phyloP scores from a whole-genome alignment of 495 filamentous ascomycete genomes.

The Astrothelium macrocarpum region DNA sequence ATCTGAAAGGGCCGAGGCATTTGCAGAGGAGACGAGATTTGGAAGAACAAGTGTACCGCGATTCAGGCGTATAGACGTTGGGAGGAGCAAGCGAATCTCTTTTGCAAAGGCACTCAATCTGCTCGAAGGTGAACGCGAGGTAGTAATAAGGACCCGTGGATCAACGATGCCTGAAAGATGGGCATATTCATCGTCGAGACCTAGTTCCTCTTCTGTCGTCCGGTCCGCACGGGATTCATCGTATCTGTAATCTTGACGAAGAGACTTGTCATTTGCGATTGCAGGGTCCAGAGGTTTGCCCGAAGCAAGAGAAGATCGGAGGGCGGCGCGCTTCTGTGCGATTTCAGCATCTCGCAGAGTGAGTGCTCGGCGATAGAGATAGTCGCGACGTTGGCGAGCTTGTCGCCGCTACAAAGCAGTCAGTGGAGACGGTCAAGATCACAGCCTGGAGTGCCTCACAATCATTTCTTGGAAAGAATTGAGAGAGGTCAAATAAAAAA shows the following conservation, averaged over 20 bases:
- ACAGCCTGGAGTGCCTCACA: not conserved
- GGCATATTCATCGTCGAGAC: constrained; percentile 93
- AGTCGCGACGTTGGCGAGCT: constrained; percentile 82
- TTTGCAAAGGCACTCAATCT: constrained; percentile 86
- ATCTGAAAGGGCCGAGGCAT: constrained; percentile 68
- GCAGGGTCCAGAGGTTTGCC: constrained; percentile 77
- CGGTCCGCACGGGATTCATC: constrained; percentile 66
- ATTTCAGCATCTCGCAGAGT: constrained; percentile 87
- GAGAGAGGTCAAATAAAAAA: not conserved
- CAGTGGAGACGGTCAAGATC: not conserved
- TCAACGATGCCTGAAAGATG: constrained; percentile 77
- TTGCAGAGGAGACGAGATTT: constrained; percentile 72
- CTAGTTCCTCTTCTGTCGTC: constrained; percentile 53
- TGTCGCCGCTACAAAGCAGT: constrained; percentile 45
- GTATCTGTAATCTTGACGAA: constrained; percentile 86
- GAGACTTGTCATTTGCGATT: constrained; percentile 78
- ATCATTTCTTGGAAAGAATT: not conserved
- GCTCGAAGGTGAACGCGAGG: constrained; percentile 76
- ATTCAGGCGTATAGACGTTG: constrained; percentile 83
- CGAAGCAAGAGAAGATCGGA: constrained; percentile 74
- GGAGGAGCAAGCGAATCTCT: constrained; percentile 83
- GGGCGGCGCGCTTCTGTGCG: constrained; percentile 74
- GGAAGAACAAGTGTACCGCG: constrained; percentile 82
- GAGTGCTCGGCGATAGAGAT: constrained; percentile 75
- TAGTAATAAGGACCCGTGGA: constrained; percentile 84